Evolutionary conservation across 2,329 filamentous ascomycete species (phyloP).

Genomic region (Xylaria hypoxylon): DNA sequence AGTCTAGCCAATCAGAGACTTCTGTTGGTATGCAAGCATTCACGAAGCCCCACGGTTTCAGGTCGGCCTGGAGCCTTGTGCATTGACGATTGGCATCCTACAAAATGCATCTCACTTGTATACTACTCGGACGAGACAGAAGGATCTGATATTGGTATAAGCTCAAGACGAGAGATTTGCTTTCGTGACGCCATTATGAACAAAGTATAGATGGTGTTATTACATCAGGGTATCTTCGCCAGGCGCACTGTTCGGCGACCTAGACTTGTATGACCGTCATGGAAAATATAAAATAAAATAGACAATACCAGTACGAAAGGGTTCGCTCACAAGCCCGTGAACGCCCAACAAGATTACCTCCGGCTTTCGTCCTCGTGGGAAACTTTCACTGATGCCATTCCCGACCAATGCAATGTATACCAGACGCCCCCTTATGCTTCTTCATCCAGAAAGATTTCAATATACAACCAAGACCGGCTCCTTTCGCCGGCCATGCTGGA

Average conservation of each 20-base stretch:
- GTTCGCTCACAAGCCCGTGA: slow-evolving; percentile 23
- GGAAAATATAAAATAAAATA: slow-evolving; percentile 21
- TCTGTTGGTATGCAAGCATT: slow-evolving; percentile 11
- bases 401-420: slow-evolving; percentile 37
- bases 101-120: slow-evolving; percentile 6
- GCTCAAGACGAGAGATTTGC: not conserved
- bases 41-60: slow-evolving; percentile 27
- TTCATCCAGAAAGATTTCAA: slow-evolving; percentile 29
- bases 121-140: not conserved
- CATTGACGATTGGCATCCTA: slow-evolving; percentile 6
- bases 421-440: slow-evolving; percentile 34
- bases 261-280: slow-evolving; percentile 23
- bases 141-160: not conserved
- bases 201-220: slow-evolving; percentile 32
- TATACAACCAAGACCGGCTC: slow-evolving; percentile 33
- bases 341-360: slow-evolving; percentile 30
- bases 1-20: slow-evolving; percentile 11
- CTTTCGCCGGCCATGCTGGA: slow-evolving; percentile 29
- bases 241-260: slow-evolving; percentile 17
- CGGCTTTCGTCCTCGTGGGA: slow-evolving; percentile 9
- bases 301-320: slow-evolving; percentile 26
- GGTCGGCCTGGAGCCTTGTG: too few species aligned
- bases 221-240: slow-evolving; percentile 40
- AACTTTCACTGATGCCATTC: slow-evolving; percentile 23
- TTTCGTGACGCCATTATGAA: slow-evolving; percentile 15